Evolutionary conservation across 257 asterid genomes (phyloP).

Genomic region (Solanum dulcamara): DNA sequence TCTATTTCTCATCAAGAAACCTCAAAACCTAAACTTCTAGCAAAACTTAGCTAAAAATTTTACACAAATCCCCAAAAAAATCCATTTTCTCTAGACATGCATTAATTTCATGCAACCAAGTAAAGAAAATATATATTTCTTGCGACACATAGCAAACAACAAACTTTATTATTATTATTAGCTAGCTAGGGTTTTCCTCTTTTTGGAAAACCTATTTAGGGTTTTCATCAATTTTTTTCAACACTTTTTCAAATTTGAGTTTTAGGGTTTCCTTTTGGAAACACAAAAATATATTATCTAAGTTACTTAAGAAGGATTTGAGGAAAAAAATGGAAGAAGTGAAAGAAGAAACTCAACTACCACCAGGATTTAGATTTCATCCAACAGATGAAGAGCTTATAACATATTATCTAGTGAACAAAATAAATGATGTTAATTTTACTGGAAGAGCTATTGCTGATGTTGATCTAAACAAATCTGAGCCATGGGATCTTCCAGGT

Average conservation of each 20-base stretch:
- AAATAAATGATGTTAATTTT: slow-evolving; percentile 64
- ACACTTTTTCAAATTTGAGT: not conserved
- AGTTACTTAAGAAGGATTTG: not conserved
- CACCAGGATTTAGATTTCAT: slow-evolving; percentile 90
- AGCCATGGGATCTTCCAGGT: slow-evolving; percentile 99
- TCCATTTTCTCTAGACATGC: not conserved
- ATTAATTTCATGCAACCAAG: slow-evolving; percentile 15
- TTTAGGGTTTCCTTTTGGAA: slow-evolving; percentile 16
- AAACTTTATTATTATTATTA: not conserved
- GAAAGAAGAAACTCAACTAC: slow-evolving; percentile 48
- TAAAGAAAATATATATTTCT: not conserved
- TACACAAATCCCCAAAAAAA: not conserved
- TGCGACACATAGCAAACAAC: not conserved
- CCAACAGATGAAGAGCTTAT: slow-evolving; percentile 87
- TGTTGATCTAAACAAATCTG: slow-evolving; percentile 89
- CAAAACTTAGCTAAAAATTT: not conserved
- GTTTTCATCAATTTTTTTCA: not conserved
- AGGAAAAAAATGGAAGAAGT: slow-evolving; percentile 37
- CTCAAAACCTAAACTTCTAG: not conserved
- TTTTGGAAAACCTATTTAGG: not conserved
- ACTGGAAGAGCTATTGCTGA: slow-evolving; percentile 75
- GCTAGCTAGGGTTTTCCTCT: not conserved
- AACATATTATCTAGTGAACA: slow-evolving; percentile 63
- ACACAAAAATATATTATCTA: not conserved
- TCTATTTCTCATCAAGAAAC: too few relatives aligned